Evolutionary conservation across 306 rosid genomes (phyloP).

Genomic region (Rosa multiflora): DNA sequence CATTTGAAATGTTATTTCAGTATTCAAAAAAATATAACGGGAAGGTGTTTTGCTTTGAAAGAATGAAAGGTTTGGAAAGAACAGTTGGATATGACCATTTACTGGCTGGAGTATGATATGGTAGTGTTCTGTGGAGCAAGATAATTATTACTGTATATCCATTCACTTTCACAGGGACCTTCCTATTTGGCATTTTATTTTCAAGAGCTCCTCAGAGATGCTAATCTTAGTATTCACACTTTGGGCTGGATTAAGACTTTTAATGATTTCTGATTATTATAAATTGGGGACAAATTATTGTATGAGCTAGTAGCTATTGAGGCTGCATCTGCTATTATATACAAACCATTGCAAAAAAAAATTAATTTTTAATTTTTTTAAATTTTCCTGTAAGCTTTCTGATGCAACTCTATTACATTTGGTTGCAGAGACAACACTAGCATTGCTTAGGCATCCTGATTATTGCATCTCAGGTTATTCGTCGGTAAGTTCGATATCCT

Average conservation of each 20-base stretch:
- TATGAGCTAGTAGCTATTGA: no score
- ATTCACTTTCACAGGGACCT: neutral
- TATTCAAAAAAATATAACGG: neutral
- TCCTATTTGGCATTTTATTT: neutral
- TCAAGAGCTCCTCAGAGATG: neutral
- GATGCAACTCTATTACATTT: constrained; percentile 23
- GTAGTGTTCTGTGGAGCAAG: neutral
- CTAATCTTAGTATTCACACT: neutral
- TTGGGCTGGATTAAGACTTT: no score
- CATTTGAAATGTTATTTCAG: neutral
- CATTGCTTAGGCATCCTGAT: constrained; percentile 75
- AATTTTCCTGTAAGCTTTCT: constrained; percentile 15
- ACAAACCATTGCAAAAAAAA: no score
- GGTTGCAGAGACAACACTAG: constrained; percentile 76
- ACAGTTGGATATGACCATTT: neutral
- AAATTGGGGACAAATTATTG: no score
- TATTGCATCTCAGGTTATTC: constrained; percentile 9
- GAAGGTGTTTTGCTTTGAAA: neutral
- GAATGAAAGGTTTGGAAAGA: neutral
- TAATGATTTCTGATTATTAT: no score
- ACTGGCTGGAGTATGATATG: neutral
- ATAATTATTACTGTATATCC: neutral
- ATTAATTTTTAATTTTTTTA: neutral
- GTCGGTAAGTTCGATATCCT: neutral
- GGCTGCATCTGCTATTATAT: no score